phyloP scores from a whole-genome alignment of 805 yeast genomes.

The Lachancea lanzarotensis region DNA sequence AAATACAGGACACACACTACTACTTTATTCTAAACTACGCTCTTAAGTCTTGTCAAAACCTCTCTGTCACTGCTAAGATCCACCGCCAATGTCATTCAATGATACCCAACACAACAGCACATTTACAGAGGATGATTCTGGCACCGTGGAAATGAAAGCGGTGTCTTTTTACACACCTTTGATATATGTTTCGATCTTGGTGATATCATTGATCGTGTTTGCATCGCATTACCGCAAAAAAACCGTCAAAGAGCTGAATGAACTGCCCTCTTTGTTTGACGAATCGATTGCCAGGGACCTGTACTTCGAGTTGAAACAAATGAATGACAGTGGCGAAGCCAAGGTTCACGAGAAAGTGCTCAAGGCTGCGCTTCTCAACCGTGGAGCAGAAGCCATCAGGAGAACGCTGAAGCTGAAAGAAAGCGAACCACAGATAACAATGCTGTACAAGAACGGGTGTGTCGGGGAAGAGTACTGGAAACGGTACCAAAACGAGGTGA shows the following conservation, averaged over 20 bases:
- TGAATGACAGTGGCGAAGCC: slow-evolving; percentile 31
- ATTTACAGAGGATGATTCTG: slow-evolving; percentile 17
- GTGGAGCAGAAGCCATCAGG: slow-evolving; percentile 85
- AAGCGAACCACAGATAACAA: slow-evolving; percentile 58
- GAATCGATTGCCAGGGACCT: slow-evolving; percentile 60
- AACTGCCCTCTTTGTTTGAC: slow-evolving; percentile 66
- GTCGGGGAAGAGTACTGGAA: slow-evolving; percentile 86
- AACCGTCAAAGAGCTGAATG: slow-evolving; percentile 41
- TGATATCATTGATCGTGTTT: slow-evolving; percentile 61
- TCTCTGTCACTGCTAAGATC: no score
- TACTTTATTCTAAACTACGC: no score
- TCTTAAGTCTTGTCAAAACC: no score
- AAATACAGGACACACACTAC: no score
- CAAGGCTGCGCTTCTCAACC: slow-evolving; percentile 58
- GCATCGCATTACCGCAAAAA: slow-evolving; percentile 63
- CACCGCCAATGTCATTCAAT: slow-evolving; percentile 7
- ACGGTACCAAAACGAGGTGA: slow-evolving; percentile 69
- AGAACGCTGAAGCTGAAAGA: slow-evolving; percentile 79
- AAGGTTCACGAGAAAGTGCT: slow-evolving; percentile 73
- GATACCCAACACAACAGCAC: slow-evolving; percentile 9
- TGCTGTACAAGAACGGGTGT: slow-evolving; percentile 78
- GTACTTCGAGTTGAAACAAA: slow-evolving; percentile 51
- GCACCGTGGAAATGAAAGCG: slow-evolving; percentile 30
- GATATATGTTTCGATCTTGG: slow-evolving; percentile 61
- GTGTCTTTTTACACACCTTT: slow-evolving; percentile 67